Percentiles rank a stretch among this genome's conserved stretches.
Conservation (phyloP, 495 filamentous ascomycete genomes). For the Chaetomium cochliodes region DNA sequence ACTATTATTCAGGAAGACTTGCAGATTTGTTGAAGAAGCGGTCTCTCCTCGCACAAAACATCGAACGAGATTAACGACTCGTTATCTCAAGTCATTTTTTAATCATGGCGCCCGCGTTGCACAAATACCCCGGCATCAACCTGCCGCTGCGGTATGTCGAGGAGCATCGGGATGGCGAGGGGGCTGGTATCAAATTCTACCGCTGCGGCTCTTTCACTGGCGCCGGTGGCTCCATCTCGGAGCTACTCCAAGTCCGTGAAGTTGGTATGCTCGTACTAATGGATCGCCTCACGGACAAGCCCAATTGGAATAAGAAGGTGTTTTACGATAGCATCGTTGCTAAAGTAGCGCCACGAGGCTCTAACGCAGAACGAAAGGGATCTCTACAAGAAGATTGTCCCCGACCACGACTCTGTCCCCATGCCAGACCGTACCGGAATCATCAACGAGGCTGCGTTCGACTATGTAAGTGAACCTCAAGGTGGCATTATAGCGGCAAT, state of each 20-base stretch:
- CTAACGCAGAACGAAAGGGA: slow-evolving; percentile 29
- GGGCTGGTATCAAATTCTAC: slow-evolving; percentile 11
- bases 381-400: slow-evolving; percentile 32
- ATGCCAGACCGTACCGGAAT: slow-evolving; percentile 15
- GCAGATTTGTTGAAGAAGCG: neutral
- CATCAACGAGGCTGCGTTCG: slow-evolving; percentile 41
- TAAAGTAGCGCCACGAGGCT: slow-evolving; percentile 43
- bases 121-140: slow-evolving; percentile 19
- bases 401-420: slow-evolving; percentile 15
- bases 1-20: neutral
- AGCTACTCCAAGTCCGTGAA: slow-evolving; percentile 35
- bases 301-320: slow-evolving; percentile 56
- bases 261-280: slow-evolving; percentile 43
- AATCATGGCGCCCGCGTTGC: neutral
- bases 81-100: neutral
- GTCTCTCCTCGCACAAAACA: neutral
- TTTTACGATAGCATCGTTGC: slow-evolving; percentile 48
- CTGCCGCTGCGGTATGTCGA: slow-evolving; percentile 3
- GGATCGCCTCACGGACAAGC: slow-evolving; percentile 44
- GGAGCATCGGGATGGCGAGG: neutral
- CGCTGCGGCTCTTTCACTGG: slow-evolving; percentile 21
- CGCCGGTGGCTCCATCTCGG: slow-evolving; percentile 4
- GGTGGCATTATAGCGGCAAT: neutral
- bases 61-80: too few species aligned
- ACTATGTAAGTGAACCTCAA: slow-evolving; percentile 39